These are phyloP conservation scores for Cordyceps farinosa DNA, from an alignment of 2,329 filamentous ascomycete species.

Conservation along the genomic window DNA sequence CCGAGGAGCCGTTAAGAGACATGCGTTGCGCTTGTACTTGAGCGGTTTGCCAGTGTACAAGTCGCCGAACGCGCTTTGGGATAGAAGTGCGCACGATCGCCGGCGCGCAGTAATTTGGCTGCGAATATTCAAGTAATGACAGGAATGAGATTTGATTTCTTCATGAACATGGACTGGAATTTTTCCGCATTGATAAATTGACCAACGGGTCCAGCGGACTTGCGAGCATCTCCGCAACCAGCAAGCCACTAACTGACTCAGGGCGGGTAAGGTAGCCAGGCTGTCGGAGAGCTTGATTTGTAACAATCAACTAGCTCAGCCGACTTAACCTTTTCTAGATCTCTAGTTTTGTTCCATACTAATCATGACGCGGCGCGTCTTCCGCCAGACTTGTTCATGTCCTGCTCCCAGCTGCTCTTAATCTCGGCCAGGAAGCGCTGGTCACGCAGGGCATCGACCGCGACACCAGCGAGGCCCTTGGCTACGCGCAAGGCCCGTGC, in stretches of 20 bases:
- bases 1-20: not conserved
- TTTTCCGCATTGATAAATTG: not conserved
- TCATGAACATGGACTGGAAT: not conserved
- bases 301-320: not conserved
- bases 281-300: not conserved
- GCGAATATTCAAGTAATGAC: too few relatives aligned
- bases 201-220: not conserved
- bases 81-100: not conserved
- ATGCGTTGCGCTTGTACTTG: not conserved
- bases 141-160: too few relatives aligned
- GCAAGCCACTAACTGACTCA: not conserved
- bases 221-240: conserved; percentile 6
- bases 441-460: conserved; percentile 43
- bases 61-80: not conserved
- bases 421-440: conserved; percentile 40
- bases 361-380: not conserved
- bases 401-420: conserved; percentile 26
- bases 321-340: not conserved
- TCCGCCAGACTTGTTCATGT: not conserved
- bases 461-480: conserved; percentile 47
- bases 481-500: conserved; percentile 43
- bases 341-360: not conserved
- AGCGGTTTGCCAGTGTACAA: not conserved
- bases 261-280: not conserved
- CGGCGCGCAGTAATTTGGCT: not conserved